Evolutionary conservation across 2,329 filamentous ascomycete genomes (phyloP).

Genomic region (Hypoxylon sp.): DNA sequence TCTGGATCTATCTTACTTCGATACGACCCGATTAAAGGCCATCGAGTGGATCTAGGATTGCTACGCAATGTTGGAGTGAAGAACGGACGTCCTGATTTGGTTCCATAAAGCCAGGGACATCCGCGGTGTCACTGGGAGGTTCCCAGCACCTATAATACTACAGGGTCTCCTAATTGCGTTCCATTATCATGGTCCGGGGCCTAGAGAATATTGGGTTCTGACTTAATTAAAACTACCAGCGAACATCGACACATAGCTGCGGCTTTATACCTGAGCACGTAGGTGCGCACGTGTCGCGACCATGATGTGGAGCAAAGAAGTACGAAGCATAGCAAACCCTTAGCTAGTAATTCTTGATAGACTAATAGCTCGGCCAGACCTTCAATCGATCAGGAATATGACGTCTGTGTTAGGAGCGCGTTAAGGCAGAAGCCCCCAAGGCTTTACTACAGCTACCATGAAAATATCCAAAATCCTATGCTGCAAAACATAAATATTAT

Average conservation of each 20-base stretch:
- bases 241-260: neutral
- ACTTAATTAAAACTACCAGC: neutral
- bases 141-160: neutral
- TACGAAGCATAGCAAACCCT: neutral
- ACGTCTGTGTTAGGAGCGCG: neutral
- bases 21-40: neutral
- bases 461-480: neutral
- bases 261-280: neutral
- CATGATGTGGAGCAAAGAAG: neutral
- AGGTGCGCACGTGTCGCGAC: too few relatives aligned
- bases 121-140: neutral
- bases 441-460: neutral
- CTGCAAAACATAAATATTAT: neutral
- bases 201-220: neutral
- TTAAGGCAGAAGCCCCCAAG: neutral
- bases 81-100: neutral
- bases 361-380: neutral
- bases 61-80: neutral
- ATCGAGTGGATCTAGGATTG: neutral
- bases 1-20: neutral
- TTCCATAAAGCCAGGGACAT: neutral
- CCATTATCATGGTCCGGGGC: neutral
- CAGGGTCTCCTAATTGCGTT: neutral
- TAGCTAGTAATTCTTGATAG: neutral
- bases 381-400: neutral